Conservation (phyloP, 2,329 filamentous ascomycete genomes). For the Aspergillus floridensis region DNA sequence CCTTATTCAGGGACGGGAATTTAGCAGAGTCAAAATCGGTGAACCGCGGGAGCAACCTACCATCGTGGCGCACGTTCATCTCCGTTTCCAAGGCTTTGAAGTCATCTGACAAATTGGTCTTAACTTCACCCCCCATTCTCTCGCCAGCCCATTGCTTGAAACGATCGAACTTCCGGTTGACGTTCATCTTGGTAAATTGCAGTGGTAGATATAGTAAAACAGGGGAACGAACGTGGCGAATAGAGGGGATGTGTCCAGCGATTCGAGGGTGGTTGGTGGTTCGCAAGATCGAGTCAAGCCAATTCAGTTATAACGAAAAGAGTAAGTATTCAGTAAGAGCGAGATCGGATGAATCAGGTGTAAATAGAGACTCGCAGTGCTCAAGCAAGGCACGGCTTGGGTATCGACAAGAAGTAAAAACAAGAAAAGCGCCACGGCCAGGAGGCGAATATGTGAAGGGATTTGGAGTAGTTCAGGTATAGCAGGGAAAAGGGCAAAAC, state of each 20-base stretch:
- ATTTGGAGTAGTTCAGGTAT: constrained; percentile 1
- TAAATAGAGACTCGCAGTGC: background rate
- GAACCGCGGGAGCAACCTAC: constrained; percentile 48
- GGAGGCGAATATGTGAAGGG: constrained; percentile 4
- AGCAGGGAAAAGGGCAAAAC: background rate
- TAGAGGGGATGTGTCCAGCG: background rate
- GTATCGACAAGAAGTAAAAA: background rate
- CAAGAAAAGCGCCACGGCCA: constrained; percentile 1
- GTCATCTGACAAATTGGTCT: constrained; percentile 82
- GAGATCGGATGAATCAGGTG: background rate
- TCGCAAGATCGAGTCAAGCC: background rate
- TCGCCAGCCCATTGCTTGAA: constrained; percentile 98
- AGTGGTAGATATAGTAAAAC: background rate
- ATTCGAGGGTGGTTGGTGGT: background rate
- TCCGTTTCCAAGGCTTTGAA: constrained; percentile 88
- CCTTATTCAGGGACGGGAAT: constrained; percentile 53
- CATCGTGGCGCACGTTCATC: constrained; percentile 85
- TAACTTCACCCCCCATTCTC: constrained; percentile 88
- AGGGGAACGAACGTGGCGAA: background rate
- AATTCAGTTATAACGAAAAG: background rate
- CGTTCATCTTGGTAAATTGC: constrained; percentile 49
- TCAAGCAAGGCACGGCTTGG: background rate
- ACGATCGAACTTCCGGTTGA: constrained; percentile 87
- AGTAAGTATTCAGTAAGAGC: background rate
- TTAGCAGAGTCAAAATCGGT: constrained; percentile 14